Percentiles rank a stretch among this genome's conserved stretches.
phyloP scores from a whole-genome alignment of 352 stramenopile species.

The Globisporangium echinulatum region DNA sequence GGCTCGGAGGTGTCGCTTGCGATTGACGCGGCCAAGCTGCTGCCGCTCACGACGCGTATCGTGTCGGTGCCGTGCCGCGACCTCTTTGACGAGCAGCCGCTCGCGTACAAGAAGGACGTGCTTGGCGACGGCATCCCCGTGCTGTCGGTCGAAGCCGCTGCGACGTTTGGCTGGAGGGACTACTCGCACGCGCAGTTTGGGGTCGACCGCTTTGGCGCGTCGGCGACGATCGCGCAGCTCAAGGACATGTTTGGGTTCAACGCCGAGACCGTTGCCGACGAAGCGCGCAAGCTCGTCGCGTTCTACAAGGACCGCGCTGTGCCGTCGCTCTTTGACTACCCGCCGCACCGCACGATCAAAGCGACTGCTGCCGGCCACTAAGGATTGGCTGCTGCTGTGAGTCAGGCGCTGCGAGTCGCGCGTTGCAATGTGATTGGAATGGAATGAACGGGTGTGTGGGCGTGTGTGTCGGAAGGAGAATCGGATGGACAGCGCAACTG shows the following conservation, averaged over 20 bases:
- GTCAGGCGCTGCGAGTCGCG: too few relatives aligned
- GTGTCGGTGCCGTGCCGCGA: conserved; percentile 98
- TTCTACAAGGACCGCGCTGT: conserved; percentile 84
- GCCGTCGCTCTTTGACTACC: conserved; percentile 73
- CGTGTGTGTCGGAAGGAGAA: too few relatives aligned
- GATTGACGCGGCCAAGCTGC: conserved; percentile 91
- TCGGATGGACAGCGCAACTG: too few relatives aligned
- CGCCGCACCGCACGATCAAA: conserved; percentile 60
- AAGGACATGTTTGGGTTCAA: conserved; percentile 96
- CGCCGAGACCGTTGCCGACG: conserved; percentile 88
- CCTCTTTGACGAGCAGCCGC: conserved; percentile 94
- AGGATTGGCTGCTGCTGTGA: too few relatives aligned
- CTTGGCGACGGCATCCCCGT: conserved; percentile 92
- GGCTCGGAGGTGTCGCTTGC: conserved; percentile 95
- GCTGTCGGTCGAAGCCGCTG: conserved; percentile 94
- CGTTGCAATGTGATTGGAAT: too few relatives aligned
- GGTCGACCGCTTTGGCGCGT: conserved; percentile 86
- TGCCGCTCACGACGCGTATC: conserved; percentile 87
- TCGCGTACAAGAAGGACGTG: conserved; percentile 95
- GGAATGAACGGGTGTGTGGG: too few relatives aligned
- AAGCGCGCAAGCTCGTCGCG: conserved; percentile 90
- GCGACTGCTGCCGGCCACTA: not conserved
- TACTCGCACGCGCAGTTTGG: conserved; percentile 94
- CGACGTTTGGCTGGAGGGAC: conserved; percentile 92
- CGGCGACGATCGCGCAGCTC: conserved; percentile 82